Evolutionary conservation across 768 basidiomycete genomes (phyloP), one percentile per base, ranked within the genome.

Genomic region (Lanmaoa rubissima): DNA sequence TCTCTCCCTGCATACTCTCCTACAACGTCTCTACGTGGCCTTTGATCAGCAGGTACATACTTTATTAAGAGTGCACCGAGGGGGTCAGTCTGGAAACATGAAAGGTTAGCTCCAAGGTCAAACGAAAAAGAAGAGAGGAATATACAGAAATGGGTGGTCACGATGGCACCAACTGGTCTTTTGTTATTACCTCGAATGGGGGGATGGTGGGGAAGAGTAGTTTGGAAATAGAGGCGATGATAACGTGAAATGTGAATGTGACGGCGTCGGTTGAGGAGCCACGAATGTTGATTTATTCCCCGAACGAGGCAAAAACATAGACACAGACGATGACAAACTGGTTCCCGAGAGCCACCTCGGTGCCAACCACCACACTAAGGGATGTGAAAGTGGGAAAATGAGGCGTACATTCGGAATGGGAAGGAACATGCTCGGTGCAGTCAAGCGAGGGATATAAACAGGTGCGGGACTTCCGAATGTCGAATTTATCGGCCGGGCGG

Each of bases 381-480:
- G 72, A 70, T 75, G 75, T 45, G 79, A 81, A 59, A 82, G 73
- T 48, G 74, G 74, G 54, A 49, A 68, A 70, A 61, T 32, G 62
- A 64, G 74, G 82, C 88, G 83, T 80, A 93, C 91, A 76, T 91
- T 91, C 49, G 92, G 91, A 42, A 92, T 88, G n/a, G 91, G 91
- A 46, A 92, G 74, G 69, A 93, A 93, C 86, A 92, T 87, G 35
- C 84, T 87, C 35, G 90, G 85, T 31, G 82, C 71, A 36, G 86
- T 78, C 38, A 92, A 81, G 38, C 83, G 83, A 2, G 90, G 88
- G 28, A 90, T 75, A 68, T 84, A 86, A 21, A 89, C 65, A 46
- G 69, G 67, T 13, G 65, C 53, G 21, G 63, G 55, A 17, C 58
- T 64, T 47, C 46, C 46, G 7, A 51, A 1, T 4, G 41, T 32